Evolutionary conservation across 768 basidiomycete genomes (phyloP), one percentile per base, ranked within the genome.

Genomic region (Boletus patriciae): DNA sequence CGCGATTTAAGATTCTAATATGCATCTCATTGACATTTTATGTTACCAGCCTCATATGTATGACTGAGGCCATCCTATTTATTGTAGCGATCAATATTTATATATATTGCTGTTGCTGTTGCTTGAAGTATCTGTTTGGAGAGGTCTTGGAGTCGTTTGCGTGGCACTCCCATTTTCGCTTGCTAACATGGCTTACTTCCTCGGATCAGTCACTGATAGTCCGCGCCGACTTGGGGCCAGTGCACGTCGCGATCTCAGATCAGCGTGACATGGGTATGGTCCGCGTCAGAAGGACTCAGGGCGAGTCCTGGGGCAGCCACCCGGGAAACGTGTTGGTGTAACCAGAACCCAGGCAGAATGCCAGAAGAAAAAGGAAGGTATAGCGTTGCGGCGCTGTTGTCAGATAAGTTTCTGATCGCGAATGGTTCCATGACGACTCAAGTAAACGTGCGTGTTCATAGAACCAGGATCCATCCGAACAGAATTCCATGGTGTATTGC

Each of bases 251-350:
- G 45, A 37, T 55, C 34, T 52, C 45, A 29, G 47, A 21, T 38
- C 18, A 5, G 42, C 21, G 7, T 25, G 25, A 15, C 15, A 45
- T 62, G 44, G 58, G 6, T 47, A 62, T 47, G 57, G 10, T 49
- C 62, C 52, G 50, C 29, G 41, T 23, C 18, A 38, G 40, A 46
- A n/a, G 31, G 33, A 12, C 3, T 25, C n/a, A 9, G 19, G 33
- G 46, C 27, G 48, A 18, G 11, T 40, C 45, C 55, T 23, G 18
- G 31, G 18, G 38, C 15, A 1, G n/a, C 38, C 18, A 18, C n/a
- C 18, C 38, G 18, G 5, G 13, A 43, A 64, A 57, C 62, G 63
- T 65, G 62, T 46, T 59, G 48, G 48, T 65, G 50, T 13, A 29
- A 9, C 11, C 33, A 29, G 27, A n/a, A 40, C 6, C 29, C 10